These are phyloP conservation scores for Colletotrichum noveboracense DNA, from an alignment of 2,329 filamentous ascomycete species.

Conservation along the genomic window DNA sequence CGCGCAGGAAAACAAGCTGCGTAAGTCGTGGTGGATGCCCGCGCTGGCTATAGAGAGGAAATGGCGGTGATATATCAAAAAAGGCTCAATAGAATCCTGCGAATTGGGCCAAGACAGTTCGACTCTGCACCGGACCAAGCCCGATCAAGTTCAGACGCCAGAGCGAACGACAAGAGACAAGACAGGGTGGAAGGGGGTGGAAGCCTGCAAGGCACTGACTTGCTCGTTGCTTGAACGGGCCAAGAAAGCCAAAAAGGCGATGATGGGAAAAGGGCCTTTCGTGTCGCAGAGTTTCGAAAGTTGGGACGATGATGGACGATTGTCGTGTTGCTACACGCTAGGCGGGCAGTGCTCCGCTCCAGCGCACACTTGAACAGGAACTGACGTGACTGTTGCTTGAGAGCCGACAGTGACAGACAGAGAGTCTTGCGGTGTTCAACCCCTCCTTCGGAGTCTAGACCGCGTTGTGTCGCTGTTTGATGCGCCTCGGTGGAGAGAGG, in stretches of 20 bases:
- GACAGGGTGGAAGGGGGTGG: neutral
- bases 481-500: neutral
- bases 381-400: neutral
- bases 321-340: slow-evolving; percentile 1
- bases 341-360: neutral
- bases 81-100: neutral
- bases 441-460: neutral
- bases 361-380: neutral
- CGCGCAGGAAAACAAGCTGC: neutral
- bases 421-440: neutral
- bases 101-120: neutral
- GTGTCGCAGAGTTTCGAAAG: slow-evolving; percentile 13
- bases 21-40: neutral
- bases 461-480: neutral
- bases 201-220: neutral
- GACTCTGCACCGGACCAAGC: neutral
- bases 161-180: neutral
- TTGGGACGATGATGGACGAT: slow-evolving; percentile 6
- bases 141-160: slow-evolving; percentile 1
- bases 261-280: neutral
- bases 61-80: slow-evolving; percentile 9
- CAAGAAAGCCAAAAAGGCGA: neutral
- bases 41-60: neutral
- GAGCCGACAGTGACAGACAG: neutral
- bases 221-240: neutral